Percentiles rank a stretch among this genome's conserved stretches.
phyloP scores from a whole-genome alignment of 2,329 filamentous ascomycete genomes.

The Lasiodiplodia citricola region DNA sequence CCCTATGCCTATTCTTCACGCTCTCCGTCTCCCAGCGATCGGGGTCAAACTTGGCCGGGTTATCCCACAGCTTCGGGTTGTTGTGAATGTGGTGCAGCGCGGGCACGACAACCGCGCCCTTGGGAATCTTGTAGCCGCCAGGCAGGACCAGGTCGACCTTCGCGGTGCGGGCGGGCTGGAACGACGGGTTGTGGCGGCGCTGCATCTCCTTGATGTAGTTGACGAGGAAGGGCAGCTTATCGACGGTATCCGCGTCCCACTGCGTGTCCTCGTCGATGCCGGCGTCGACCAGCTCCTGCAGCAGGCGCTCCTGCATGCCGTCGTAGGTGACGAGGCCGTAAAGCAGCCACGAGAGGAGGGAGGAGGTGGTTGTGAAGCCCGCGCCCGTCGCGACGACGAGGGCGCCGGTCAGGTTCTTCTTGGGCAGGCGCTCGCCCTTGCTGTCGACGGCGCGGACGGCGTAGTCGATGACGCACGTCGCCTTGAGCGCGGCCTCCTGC shows the following conservation, averaged over 20 bases:
- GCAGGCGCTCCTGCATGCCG: slow-evolving; percentile 61
- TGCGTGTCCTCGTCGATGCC: slow-evolving; percentile 41
- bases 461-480: slow-evolving; percentile 51
- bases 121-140: slow-evolving; percentile 62
- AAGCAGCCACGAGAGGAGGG: slow-evolving; percentile 63
- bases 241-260: slow-evolving; percentile 44
- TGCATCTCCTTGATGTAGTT: slow-evolving; percentile 67
- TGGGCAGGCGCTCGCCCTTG: slow-evolving; percentile 61
- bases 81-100: slow-evolving; percentile 54
- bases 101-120: slow-evolving; percentile 59
- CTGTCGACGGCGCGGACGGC: slow-evolving; percentile 58
- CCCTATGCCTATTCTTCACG: slow-evolving; percentile 56
- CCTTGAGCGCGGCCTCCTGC: slow-evolving; percentile 45
- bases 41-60: slow-evolving; percentile 63
- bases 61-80: slow-evolving; percentile 63
- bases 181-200: slow-evolving; percentile 65
- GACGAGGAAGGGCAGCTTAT: slow-evolving; percentile 58
- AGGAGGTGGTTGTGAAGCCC: slow-evolving; percentile 66
- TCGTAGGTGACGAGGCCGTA: slow-evolving; percentile 61
- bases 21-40: slow-evolving; percentile 64
- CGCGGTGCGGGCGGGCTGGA: slow-evolving; percentile 64
- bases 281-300: slow-evolving; percentile 61
- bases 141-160: slow-evolving; percentile 63
- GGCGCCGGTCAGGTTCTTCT: slow-evolving; percentile 46
- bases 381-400: slow-evolving; percentile 61